Percentiles rank a stretch among this genome's conserved stretches.
Conservation (phyloP, 352 stramenopile species). For the Phytophthora cajani region DNA sequence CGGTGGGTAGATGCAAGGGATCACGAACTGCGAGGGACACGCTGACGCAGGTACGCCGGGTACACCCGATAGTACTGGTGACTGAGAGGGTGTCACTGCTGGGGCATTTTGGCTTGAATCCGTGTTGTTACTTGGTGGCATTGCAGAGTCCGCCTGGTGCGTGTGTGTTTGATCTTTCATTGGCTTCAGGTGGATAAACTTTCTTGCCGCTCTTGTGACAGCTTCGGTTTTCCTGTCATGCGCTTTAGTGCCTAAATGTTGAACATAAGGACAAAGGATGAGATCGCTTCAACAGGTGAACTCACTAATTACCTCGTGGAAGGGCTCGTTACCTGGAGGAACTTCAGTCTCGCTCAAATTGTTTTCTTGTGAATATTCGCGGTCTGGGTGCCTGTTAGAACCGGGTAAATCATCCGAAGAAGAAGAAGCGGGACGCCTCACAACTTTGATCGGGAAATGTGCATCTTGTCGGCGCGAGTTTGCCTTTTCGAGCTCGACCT, state of each 20-base stretch:
- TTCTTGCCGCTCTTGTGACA: constrained; percentile 15
- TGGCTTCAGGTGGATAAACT: constrained; percentile 11
- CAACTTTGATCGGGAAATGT: constrained; percentile 1
- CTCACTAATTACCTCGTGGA: no score
- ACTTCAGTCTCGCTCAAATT: background rate
- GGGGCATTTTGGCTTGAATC: constrained; percentile 1
- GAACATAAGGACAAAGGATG: background rate
- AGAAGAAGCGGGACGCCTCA: background rate
- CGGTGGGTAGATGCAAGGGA: constrained; percentile 7
- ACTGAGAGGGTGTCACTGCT: background rate
- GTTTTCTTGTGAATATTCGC: background rate
- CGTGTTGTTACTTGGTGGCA: background rate
- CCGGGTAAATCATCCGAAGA: constrained; percentile 1
- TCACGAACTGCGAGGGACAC: constrained; percentile 7
- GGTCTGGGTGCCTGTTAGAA: background rate
- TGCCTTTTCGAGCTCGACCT: constrained; percentile 41
- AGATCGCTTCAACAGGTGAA: background rate
- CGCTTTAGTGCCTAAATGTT: background rate
- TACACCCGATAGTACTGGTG: background rate
- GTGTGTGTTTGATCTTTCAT: background rate
- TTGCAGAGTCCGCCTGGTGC: background rate
- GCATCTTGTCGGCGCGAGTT: constrained; percentile 26
- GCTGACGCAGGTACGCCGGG: background rate
- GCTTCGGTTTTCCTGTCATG: constrained; percentile 4
- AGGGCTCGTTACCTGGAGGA: background rate